Evolutionary conservation across 1,139 yeast species (phyloP).

Genomic region (Pichia sp.): DNA sequence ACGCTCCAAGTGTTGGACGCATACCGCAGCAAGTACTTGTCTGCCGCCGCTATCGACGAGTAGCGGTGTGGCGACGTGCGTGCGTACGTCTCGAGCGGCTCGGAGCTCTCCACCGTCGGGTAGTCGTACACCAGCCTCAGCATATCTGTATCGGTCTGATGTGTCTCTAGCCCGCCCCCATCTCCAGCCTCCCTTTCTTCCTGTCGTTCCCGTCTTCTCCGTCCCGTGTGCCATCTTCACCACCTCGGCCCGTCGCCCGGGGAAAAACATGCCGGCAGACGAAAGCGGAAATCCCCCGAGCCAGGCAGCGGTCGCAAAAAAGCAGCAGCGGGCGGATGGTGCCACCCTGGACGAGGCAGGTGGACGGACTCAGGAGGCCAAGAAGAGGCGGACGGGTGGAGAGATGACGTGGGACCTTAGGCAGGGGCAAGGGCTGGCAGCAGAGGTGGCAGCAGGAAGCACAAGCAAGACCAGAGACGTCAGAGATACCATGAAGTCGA

Average conservation of each 20-base stretch:
- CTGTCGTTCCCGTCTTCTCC: background rate
- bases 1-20: constrained; percentile 24
- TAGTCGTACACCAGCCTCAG: constrained; percentile 7
- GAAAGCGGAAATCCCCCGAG: background rate
- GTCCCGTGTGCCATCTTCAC: background rate
- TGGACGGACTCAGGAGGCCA: background rate
- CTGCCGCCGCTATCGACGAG: constrained; percentile 15
- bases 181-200: background rate
- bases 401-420: background rate
- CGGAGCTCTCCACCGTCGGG: constrained; percentile 24
- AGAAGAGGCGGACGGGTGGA: too few relatives aligned
- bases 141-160: background rate
- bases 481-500: constrained; percentile 57
- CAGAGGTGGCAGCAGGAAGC: too few relatives aligned
- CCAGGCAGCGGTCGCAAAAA: background rate
- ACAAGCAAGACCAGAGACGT: too few relatives aligned
- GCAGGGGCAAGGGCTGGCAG: background rate
- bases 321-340: background rate
- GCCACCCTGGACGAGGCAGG: background rate
- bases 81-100: constrained; percentile 14
- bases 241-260: too few relatives aligned
- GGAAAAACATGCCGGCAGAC: background rate
- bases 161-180: too few relatives aligned
- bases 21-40: constrained; percentile 19
- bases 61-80: constrained; percentile 18